Evolutionary conservation across 352 stramenopile genomes (phyloP), one percentile per base, ranked within the genome.

Genomic region (Phytopythium aichiense): DNA sequence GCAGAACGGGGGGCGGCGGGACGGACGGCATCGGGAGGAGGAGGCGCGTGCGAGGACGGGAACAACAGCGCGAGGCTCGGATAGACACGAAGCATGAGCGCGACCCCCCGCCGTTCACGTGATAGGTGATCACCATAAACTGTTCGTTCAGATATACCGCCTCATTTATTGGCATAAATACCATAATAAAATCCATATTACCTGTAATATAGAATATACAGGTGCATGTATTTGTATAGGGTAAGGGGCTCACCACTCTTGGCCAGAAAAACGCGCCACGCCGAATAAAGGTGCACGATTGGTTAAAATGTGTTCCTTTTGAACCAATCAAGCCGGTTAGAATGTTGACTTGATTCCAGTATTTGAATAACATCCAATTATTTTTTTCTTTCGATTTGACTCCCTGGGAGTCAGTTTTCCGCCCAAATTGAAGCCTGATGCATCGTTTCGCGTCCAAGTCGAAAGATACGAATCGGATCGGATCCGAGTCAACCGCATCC

Each of bases 1-100:
- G 25, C 54, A 50, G 40, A 60, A 60, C 54, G 37, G 38, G 22
- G 11, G 13, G 18, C 13, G 30, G 6, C 9, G 7, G 48, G 48
- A 50, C 54, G 54, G 54, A 60, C 4, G 54, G 23, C 54, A 13
- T 8, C 2, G 5, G 1, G 8, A 7, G 6, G 2, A 5, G 9
- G 0, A 7, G 37, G 0, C 7, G 22, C 2, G n/a, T 40, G 4
- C 0, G 16, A 12, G 15, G 35, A 16, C 22, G 20, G n/a, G 7
- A 48, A 38, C 23, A 53, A 67, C 46, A 54, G 45, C 9, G 0
- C 45, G 0, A 56, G n/a, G 1, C 56, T 53, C 23, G 8, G 46
- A 73, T 67, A 72, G 60, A 69, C 56, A 72, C 60, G 60, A 72
- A 59, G 61, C 60, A 68, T 67, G 61, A 51, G 57, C n/a, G 45